Evolutionary conservation across 768 basidiomycete genomes (phyloP), one percentile per base, ranked within the genome.

Genomic region (Lentinula raphanica): DNA sequence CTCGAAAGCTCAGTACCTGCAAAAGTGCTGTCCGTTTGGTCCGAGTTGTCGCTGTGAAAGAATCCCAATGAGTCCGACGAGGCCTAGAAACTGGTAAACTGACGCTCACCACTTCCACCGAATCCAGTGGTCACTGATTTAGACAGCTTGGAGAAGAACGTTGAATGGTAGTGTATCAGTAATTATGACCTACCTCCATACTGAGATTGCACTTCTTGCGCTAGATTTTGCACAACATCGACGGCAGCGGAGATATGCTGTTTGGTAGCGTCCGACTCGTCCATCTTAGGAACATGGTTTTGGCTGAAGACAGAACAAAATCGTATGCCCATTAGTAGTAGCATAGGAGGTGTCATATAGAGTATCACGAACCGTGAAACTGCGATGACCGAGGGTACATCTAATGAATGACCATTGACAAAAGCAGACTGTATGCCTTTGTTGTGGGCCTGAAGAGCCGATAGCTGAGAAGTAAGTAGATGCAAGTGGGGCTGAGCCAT

Each of bases 261-360:
- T 12, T 12, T 25, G 11, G 21, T 44, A 21, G 92, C 70, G 0
- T 89, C 87, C 6, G 84, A 89, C 65, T 94, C 80, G 62, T 90
- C 83, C 60, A 83, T 82, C 36, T 76, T 73, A 40, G 94, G 81
- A 44, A 92, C 78, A 15, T 82, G 78, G 59, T 79, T 80, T 83
- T 94, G 91, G 65, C 85, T 85, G 68, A 89, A 78, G 59, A 94
- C 81, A 50, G 93, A 80, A 59, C n/a, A n/a, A n/a, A n/a, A n/a
- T n/a, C n/a, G n/a, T n/a, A 86, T 83, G 80, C 85, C 85, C 39
- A 90, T 81, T 9, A 94, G 92, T 0, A 90, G 91, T 5, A 92
- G 85, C 56, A 92, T 84, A 44, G 94, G 82, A 5, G 90, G 92
- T 71, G 94, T 94, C 79, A 90, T 87, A 63, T 93, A 88, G 64